phyloP scores from a whole-genome alignment of 768 basidiomycete genomes.

The Auricularia heimuer region DNA sequence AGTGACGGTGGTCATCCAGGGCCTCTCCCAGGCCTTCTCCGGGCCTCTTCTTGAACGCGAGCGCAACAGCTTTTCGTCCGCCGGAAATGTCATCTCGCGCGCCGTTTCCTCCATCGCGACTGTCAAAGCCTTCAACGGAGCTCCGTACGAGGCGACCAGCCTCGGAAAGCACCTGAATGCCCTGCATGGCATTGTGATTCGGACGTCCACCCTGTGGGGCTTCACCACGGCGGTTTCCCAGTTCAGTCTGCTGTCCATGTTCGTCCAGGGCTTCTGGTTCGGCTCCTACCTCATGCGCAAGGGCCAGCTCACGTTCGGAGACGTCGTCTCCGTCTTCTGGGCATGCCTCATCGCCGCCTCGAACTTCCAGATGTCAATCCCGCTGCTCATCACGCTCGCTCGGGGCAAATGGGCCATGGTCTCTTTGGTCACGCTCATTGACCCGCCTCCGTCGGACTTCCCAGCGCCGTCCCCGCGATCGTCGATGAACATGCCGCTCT shows the following conservation, averaged over 20 bases:
- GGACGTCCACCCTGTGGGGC: constrained; percentile 68
- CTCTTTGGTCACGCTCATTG: constrained; percentile 51
- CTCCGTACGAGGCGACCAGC: constrained; percentile 41
- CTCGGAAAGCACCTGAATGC: constrained; percentile 35
- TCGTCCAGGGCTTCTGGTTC: constrained; percentile 96
- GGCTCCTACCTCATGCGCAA: constrained; percentile 82
- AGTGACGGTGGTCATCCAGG: constrained; percentile 65
- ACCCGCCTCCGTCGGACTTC: constrained; percentile 22
- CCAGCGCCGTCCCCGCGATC: constrained; percentile 6
- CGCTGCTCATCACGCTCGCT: constrained; percentile 63
- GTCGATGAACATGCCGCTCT: constrained; percentile 6
- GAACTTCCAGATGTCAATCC: constrained; percentile 81
- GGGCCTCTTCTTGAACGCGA: constrained; percentile 60
- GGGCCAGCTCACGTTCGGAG: constrained; percentile 56
- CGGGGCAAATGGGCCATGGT: constrained; percentile 80
- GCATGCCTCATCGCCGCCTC: constrained; percentile 84
- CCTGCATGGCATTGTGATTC: constrained; percentile 38
- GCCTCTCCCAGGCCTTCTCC: constrained; percentile 58
- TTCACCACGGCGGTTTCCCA: constrained; percentile 56
- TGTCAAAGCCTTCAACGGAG: constrained; percentile 88
- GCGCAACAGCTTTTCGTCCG: constrained; percentile 53
- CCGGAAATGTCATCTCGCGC: constrained; percentile 73
- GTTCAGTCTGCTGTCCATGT: constrained; percentile 84
- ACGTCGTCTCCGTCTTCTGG: constrained; percentile 98
- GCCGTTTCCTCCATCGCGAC: constrained; percentile 70